These are phyloP conservation scores for Mycena vitilis DNA, from an alignment of 768 basidiomycete genomes.

Conservation along the genomic window DNA sequence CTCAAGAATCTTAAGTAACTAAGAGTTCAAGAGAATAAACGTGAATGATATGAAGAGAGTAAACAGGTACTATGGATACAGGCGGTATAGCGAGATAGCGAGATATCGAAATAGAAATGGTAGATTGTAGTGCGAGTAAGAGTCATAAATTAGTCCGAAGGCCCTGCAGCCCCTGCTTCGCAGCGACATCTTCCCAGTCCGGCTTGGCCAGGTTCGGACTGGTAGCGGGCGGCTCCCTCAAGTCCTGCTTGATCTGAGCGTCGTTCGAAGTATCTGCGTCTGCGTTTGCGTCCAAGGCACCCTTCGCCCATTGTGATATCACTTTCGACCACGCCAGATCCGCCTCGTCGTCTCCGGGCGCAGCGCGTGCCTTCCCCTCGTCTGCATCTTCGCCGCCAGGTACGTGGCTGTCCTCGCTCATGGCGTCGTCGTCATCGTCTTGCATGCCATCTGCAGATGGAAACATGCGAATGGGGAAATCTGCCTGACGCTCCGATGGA, in stretches of 20 bases:
- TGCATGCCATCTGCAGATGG: neutral
- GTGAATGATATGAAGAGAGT: neutral
- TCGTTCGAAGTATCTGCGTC: neutral
- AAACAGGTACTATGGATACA: too few species aligned
- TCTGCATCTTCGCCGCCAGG: slow-evolving; percentile 25
- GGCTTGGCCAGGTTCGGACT: slow-evolving; percentile 14
- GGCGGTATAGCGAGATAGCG: too few species aligned
- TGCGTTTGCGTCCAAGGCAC: neutral
- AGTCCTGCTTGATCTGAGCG: slow-evolving; percentile 13
- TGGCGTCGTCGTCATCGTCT: slow-evolving; percentile 9
- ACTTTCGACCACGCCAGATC: slow-evolving; percentile 1
- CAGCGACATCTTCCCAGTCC: neutral
- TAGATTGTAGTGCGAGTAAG: too few species aligned
- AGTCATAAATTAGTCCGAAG: too few species aligned
- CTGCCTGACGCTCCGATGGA: slow-evolving; percentile 4
- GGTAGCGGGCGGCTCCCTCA: slow-evolving; percentile 14
- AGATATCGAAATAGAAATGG: too few species aligned
- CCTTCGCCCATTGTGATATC: slow-evolving; percentile 6
- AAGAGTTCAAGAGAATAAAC: neutral
- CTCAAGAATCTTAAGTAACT: too few species aligned
- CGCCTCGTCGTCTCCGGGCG: slow-evolving; percentile 1
- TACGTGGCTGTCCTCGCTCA: slow-evolving; percentile 24
- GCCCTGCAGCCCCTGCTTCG: too few species aligned
- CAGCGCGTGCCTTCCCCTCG: slow-evolving; percentile 10
- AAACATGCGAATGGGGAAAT: neutral